Evolutionary conservation across 352 stramenopile species (phyloP), one percentile per base, ranked within the genome.

Genomic region (Globisporangium acanthophoron): DNA sequence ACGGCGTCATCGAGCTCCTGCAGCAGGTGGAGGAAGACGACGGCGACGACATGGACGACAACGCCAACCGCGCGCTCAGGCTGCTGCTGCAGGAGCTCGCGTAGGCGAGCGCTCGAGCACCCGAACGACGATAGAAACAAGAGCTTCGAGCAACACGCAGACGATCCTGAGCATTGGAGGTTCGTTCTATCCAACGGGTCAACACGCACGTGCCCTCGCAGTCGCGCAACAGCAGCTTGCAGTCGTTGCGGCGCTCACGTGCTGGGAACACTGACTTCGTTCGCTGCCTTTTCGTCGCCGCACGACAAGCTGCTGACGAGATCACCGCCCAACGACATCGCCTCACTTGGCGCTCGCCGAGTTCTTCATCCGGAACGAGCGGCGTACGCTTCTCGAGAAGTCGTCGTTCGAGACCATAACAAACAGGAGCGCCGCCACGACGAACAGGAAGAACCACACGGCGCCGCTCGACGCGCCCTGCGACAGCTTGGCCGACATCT

Each of bases 351-450:
- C 55, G 59, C 60, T 69, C 16, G 61, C 69, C 52, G 61, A 61
- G 20, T 62, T 35, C 54, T 80, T 86, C 44, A 61, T 59, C 27
- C 67, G 72, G 61, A 77, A 80, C 64, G 67, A 58, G 54, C 65
- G 72, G 31, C 81, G 81, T 45, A 89, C 79, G 21, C 58, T 64
- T 20, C 69, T 64, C 37, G 80, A 92, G 33, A 83, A 58, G 20
- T 68, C 62, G 61, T 93, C 80, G 61, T 88, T 93, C 41, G 83
- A 90, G 58, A 83, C 65, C 51, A 65, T 67, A 21, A 93, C 72
- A 49, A 93, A 78, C 12, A 85, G 29, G 20, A 76, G 69, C 3
- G 56, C 63, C n/a, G 70, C 73, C 2, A 89, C 59, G 27, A 84
- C 64, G 33, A 90, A 54, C 27, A 88, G 20, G 49, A 91, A 70